Evolutionary conservation across 495 filamentous ascomycete genomes (phyloP).

Genomic region (Penicillium egyptiacum): DNA sequence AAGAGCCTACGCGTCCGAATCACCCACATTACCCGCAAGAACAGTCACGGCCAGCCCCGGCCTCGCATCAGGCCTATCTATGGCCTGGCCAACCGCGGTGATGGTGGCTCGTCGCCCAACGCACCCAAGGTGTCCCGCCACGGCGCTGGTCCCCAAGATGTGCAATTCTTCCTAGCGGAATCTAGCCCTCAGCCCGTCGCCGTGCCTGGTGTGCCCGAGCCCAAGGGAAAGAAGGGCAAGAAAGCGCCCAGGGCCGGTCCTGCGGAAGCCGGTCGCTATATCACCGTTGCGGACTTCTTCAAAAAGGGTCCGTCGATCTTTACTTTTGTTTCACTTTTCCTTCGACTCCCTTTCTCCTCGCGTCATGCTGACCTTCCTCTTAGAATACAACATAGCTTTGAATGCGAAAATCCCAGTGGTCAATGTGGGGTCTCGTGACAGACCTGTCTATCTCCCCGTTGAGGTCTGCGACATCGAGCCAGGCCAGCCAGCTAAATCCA

Average conservation of each 20-base stretch:
- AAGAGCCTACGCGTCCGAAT: constrained; percentile 42
- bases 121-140: constrained; percentile 33
- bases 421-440: constrained; percentile 61
- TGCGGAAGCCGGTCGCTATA: constrained; percentile 38
- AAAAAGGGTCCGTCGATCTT: constrained; percentile 36
- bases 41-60: constrained; percentile 34
- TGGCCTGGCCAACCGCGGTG: constrained; percentile 43
- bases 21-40: constrained; percentile 39
- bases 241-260: constrained; percentile 37
- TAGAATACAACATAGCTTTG: constrained; percentile 47
- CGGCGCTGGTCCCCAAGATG: constrained; percentile 46
- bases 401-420: constrained; percentile 58
- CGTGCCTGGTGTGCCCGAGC: background rate
- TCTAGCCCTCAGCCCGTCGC: constrained; percentile 18
- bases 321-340: background rate
- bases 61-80: constrained; percentile 45
- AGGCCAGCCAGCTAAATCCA: constrained; percentile 61
- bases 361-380: background rate
- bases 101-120: constrained; percentile 36
- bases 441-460: constrained; percentile 64
- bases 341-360: constrained; percentile 2
- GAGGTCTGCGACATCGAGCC: constrained; percentile 64
- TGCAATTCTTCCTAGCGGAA: constrained; percentile 45
- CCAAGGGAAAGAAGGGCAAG: constrained; percentile 37
- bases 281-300: constrained; percentile 56